These are phyloP conservation scores for Bruguiera sexangula DNA, from an alignment of 345 rosid genomes.

Conservation along the genomic window DNA sequence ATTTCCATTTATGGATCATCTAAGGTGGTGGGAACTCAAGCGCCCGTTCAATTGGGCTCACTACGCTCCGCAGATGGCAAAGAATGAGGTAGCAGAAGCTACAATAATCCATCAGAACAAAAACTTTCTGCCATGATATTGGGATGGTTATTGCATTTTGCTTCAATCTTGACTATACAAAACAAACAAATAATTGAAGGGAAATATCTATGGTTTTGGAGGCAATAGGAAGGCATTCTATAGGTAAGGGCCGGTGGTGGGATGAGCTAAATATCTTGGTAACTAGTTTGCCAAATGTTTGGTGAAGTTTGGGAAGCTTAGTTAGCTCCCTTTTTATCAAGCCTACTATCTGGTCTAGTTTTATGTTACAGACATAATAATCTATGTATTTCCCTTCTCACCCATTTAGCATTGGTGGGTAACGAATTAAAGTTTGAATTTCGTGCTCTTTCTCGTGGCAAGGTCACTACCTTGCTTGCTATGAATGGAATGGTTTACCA, in stretches of 20 bases:
- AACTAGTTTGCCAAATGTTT: conserved; percentile 14
- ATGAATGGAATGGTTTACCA: too few relatives aligned
- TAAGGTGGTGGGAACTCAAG: conserved; percentile 98
- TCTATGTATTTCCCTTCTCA: background rate
- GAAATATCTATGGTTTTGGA: conserved; percentile 6
- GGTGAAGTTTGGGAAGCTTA: conserved; percentile 15
- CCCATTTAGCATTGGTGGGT: conserved; percentile 9
- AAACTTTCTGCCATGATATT: conserved; percentile 17
- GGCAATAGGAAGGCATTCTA: background rate
- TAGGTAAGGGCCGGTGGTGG: background rate
- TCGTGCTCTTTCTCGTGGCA: too few relatives aligned
- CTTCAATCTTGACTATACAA: too few relatives aligned
- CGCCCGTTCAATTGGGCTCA: conserved; percentile 91
- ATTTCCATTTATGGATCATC: conserved; percentile 80
- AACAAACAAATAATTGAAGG: background rate
- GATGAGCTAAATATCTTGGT: conserved; percentile 3
- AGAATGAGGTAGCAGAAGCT: conserved; percentile 42
- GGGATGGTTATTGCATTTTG: conserved; percentile 1
- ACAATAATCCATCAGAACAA: background rate
- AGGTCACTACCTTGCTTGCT: too few relatives aligned
- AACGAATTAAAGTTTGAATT: background rate
- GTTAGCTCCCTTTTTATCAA: conserved; percentile 14
- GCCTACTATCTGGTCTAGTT: conserved; percentile 9
- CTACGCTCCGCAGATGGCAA: conserved; percentile 95
- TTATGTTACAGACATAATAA: conserved; percentile 6